phyloP scores from a whole-genome alignment of 1,139 yeast genomes.

The Eremothecium gossypii region DNA sequence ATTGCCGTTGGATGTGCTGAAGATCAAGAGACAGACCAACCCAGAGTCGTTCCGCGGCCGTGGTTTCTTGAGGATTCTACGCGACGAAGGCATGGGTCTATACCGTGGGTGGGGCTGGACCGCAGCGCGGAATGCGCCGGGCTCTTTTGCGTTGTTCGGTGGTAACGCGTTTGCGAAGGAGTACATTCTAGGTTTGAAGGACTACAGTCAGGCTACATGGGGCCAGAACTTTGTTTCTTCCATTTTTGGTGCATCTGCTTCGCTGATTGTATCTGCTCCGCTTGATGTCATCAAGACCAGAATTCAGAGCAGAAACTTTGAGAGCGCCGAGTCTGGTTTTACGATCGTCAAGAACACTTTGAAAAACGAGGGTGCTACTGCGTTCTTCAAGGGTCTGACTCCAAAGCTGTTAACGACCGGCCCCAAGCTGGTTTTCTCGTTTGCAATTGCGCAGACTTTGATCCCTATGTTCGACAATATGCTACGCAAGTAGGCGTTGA shows the following conservation, averaged over 20 bases:
- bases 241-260: constrained; percentile 96
- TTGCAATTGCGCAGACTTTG: constrained; percentile 92
- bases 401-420: constrained; percentile 97
- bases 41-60: constrained; percentile 98
- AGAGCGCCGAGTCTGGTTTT: constrained; percentile 89
- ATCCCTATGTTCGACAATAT: constrained; percentile 88
- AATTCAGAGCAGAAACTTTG: constrained; percentile 93
- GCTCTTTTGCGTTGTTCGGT: constrained; percentile 94
- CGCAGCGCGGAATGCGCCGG: constrained; percentile 98
- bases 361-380: constrained; percentile 74
- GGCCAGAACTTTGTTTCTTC: constrained; percentile 89
- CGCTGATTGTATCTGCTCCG: constrained; percentile 94
- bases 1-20: constrained; percentile 90
- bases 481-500: constrained; percentile 24
- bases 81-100: constrained; percentile 87
- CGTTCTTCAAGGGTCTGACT: constrained; percentile 96
- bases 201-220: constrained; percentile 91
- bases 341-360: constrained; percentile 88
- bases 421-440: constrained; percentile 93
- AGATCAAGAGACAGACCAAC: constrained; percentile 97
- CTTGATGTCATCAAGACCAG: constrained; percentile 97
- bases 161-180: constrained; percentile 99
- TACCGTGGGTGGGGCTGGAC: constrained; percentile 99
- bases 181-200: constrained; percentile 76
- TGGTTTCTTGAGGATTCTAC: constrained; percentile 76